These are phyloP conservation scores for Dissophora globulifera DNA, from an alignment of 192 early-diverging fungal genomes.

Conservation along the genomic window DNA sequence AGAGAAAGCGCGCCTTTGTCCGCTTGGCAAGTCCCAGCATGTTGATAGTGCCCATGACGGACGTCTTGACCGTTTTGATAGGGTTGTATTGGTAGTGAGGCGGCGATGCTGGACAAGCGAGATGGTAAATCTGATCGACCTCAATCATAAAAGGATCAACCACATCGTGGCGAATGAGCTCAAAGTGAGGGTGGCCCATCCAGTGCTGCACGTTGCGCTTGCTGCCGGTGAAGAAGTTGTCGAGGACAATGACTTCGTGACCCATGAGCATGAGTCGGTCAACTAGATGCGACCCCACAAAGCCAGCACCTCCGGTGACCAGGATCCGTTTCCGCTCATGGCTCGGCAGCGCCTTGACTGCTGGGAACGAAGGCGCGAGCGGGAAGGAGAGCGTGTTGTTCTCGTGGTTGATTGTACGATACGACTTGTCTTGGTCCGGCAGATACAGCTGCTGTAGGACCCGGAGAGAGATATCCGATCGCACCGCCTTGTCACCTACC, in stretches of 20 bases:
- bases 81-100: slow-evolving; percentile 91
- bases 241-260: slow-evolving; percentile 80
- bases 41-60: slow-evolving; percentile 87
- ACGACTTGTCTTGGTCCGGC: slow-evolving; percentile 17
- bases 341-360: slow-evolving; percentile 65
- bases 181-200: slow-evolving; percentile 86
- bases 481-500: slow-evolving; percentile 42
- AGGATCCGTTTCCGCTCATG: slow-evolving; percentile 75
- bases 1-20: slow-evolving; percentile 79
- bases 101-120: slow-evolving; percentile 89
- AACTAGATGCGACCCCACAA: slow-evolving; percentile 86
- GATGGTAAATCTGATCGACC: slow-evolving; percentile 86
- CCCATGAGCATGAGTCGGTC: slow-evolving; percentile 86
- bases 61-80: slow-evolving; percentile 87
- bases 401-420: slow-evolving; percentile 25
- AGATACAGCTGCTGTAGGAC: slow-evolving; percentile 45
- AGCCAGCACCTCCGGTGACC: slow-evolving; percentile 90
- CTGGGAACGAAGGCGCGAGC: slow-evolving; percentile 58
- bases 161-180: slow-evolving; percentile 84
- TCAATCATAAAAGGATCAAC: slow-evolving; percentile 87
- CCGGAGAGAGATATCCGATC: slow-evolving; percentile 32
- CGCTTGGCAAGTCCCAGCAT: slow-evolving; percentile 88
- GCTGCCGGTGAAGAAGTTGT: slow-evolving; percentile 86
- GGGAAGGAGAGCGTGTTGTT: slow-evolving; percentile 59
- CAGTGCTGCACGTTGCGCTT: slow-evolving; percentile 84